These are phyloP conservation scores for Lablab purpureus DNA, from an alignment of 306 rosid species.

Conservation along the genomic window DNA sequence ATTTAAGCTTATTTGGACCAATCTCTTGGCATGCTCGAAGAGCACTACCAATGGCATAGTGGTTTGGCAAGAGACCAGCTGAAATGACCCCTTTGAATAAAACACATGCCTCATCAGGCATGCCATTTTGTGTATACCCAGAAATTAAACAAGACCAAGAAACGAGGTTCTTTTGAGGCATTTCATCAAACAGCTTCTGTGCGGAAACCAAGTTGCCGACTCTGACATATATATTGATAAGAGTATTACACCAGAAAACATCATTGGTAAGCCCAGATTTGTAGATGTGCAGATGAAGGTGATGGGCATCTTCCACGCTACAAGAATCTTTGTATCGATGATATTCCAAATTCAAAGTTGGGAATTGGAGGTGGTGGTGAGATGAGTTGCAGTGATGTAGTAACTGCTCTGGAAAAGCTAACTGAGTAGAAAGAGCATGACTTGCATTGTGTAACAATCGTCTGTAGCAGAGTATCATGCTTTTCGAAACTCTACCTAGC, in stretches of 20 bases:
- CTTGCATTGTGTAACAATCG: conserved; percentile 46
- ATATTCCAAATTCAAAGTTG: conserved; percentile 44
- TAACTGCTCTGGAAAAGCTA: conserved; percentile 41
- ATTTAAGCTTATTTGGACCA: conserved; percentile 54
- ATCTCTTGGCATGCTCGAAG: conserved; percentile 80
- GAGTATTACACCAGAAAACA: conserved; percentile 75
- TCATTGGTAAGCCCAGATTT: conserved; percentile 69
- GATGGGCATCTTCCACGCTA: conserved; percentile 61
- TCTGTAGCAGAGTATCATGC: conserved; percentile 44
- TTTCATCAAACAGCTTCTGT: conserved; percentile 71
- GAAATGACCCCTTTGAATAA: conserved; percentile 65
- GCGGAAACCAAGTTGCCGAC: conserved; percentile 59
- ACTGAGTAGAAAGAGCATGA: conserved; percentile 38
- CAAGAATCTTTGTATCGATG: conserved; percentile 56
- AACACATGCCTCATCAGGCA: conserved; percentile 68
- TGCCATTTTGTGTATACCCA: conserved; percentile 66
- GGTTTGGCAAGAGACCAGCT: conserved; percentile 63
- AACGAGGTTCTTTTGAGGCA: conserved; percentile 72
- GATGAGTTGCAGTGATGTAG: conserved; percentile 48
- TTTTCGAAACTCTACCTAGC: not conserved
- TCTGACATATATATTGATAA: conserved; percentile 68
- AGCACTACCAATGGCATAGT: conserved; percentile 75
- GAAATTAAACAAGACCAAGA: conserved; percentile 88
- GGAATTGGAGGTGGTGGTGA: conserved; percentile 34
- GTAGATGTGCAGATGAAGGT: conserved; percentile 70